These are phyloP conservation scores for Phytophthora litchii DNA, from an alignment of 352 stramenopile genomes.

Conservation along the genomic window DNA sequence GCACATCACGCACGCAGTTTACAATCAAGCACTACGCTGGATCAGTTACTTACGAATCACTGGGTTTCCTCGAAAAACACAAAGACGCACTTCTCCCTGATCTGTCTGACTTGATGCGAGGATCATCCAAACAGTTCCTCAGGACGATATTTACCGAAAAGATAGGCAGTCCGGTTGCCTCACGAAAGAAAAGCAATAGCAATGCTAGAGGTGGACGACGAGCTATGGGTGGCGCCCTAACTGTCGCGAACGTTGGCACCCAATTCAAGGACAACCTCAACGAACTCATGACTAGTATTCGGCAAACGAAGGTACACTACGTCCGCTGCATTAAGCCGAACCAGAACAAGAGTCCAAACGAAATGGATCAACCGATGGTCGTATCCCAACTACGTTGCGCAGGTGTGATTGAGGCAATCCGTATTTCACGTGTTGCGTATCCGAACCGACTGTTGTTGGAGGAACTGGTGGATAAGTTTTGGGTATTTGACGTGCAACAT, in stretches of 20 bases:
- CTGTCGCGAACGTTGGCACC: constrained; percentile 67
- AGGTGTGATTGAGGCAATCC: constrained; percentile 98
- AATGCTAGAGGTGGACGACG: constrained; percentile 38
- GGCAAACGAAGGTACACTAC: constrained; percentile 96
- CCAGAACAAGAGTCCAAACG: constrained; percentile 89
- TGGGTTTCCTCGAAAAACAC: constrained; percentile 96
- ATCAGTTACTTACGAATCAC: constrained; percentile 91
- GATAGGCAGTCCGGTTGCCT: constrained; percentile 12
- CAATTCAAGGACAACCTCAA: constrained; percentile 93
- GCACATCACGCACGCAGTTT: constrained; percentile 86
- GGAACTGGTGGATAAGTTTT: constrained; percentile 82
- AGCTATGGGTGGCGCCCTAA: constrained; percentile 51
- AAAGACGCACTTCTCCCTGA: constrained; percentile 94
- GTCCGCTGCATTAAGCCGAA: constrained; percentile 99
- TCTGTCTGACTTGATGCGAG: constrained; percentile 86
- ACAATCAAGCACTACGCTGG: constrained; percentile 95
- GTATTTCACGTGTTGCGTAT: constrained; percentile 97
- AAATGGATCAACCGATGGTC: constrained; percentile 92
- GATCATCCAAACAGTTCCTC: constrained; percentile 69
- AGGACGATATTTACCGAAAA: constrained; percentile 58
- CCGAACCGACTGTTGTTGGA: constrained; percentile 94
- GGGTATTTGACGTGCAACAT: constrained; percentile 62
- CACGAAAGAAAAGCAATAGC: constrained; percentile 32
- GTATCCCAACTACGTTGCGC: constrained; percentile 97
- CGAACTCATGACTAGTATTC: constrained; percentile 94